phyloP scores from a whole-genome alignment of 163 green algal genomes.

The Scenedesmus sp. region DNA sequence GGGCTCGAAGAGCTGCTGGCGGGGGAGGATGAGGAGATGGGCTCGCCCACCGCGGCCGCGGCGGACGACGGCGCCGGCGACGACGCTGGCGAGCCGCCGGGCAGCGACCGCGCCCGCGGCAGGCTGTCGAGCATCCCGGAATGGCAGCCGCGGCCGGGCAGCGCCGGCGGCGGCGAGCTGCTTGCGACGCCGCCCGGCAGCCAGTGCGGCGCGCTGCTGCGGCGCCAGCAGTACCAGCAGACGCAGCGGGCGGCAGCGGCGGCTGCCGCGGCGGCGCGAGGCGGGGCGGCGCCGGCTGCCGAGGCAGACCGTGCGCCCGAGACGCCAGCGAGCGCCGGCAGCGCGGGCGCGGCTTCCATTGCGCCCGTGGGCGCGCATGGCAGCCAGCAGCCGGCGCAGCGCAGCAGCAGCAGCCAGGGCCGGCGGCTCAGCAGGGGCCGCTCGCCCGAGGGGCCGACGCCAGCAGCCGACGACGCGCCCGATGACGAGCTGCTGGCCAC shows the following conservation, averaged over 20 bases:
- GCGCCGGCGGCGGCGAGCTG: neutral
- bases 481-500: neutral
- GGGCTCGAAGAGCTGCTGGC: neutral
- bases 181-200: neutral
- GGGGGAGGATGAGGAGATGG: neutral
- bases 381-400: neutral
- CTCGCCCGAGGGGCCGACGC: too few relatives aligned
- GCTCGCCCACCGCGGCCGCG: too few relatives aligned
- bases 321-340: neutral
- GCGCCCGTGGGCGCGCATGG: neutral
- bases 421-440: neutral
- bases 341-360: too few relatives aligned
- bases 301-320: too few relatives aligned
- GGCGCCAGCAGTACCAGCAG: conserved; percentile 2
- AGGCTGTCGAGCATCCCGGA: neutral
- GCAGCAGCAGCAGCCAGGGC: neutral
- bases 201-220: too few relatives aligned
- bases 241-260: conserved; percentile 26
- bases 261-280: conserved; percentile 6
- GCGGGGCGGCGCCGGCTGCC: neutral
- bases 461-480: neutral
- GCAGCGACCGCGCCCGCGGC: too few relatives aligned
- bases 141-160: neutral
- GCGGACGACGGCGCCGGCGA: too few relatives aligned
- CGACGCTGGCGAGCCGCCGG: too few relatives aligned